Evolutionary conservation across 75 land plant species (phyloP), one percentile per base, ranked within the genome.

Genomic region (Gnetum montanum): DNA sequence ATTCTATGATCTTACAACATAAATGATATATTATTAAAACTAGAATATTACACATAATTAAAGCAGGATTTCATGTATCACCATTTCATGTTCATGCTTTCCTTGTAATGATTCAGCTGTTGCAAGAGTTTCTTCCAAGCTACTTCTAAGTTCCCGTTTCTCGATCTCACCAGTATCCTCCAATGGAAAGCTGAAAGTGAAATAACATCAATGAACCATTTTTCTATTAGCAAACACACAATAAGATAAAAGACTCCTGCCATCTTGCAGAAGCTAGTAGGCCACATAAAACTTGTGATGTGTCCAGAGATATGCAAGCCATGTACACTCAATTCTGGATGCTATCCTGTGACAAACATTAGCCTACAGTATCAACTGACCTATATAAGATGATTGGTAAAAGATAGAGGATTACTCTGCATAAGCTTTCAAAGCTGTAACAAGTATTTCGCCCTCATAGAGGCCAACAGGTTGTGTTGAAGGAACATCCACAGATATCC

Each of bases 401-500:
- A 67, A 54, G 68, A 48, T 51, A 74, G 70, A 58, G 10, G 27
- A 51, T 77, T 68, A 90, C 98, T 75, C 86, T 74, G 88, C 52
- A 53, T 83, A 85, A 31, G 76, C 38, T 58, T 69, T 86, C 48
- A 65, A 26, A 55, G 98, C 85, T 46, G 81, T 80, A 47, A 90
- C 69, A 48, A 66, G 50, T 22, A 94, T 54, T 58, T 94, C 85
- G 45, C 98, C 98, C 59, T 80, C 82, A 65, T 94, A 94, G 16
- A 72, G 68, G 24, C 98, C 98, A 59, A 88, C 91, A 37, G 84
- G 80, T 54, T 94, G 98, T 56, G 52, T 64, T 15, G 60, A 36
- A 56, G 98, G 91, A 29, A 94, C 84, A 70, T 82, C 79, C 25
- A 94, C 67, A n/a, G 98, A 94, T 51, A 94, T 53, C 98, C 98